Evolutionary conservation across 202 grass and related monocot species (phyloP).

Genomic region (Panicum hallii): DNA sequence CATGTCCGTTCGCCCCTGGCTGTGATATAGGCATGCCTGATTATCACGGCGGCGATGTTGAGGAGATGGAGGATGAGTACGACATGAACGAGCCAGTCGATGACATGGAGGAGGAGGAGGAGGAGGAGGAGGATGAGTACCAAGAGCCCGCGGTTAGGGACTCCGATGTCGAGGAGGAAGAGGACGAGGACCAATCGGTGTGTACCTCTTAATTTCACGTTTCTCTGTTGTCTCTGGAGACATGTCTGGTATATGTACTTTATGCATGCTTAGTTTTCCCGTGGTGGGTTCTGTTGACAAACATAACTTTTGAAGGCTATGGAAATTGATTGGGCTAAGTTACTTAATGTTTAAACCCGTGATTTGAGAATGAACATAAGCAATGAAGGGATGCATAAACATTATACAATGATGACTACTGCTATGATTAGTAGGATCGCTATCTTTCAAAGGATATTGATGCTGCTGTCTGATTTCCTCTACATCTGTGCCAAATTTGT

Average conservation of each 20-base stretch:
- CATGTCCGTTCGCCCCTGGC: not conserved
- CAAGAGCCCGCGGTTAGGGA: slow-evolving; percentile 64
- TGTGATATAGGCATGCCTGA: slow-evolving; percentile 55
- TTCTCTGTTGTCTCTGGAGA: slow-evolving; percentile 13
- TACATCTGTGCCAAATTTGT: not conserved
- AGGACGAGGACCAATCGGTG: slow-evolving; percentile 67
- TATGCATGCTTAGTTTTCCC: not conserved
- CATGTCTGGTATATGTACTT: not conserved
- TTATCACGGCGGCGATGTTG: slow-evolving; percentile 63
- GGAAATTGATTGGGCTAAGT: slow-evolving; percentile 5
- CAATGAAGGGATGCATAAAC: not conserved
- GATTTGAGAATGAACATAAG: not conserved
- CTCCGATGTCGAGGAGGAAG: slow-evolving; percentile 74
- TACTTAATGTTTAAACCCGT: not conserved
- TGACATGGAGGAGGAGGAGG: slow-evolving; percentile 54
- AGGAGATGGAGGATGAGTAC: slow-evolving; percentile 85
- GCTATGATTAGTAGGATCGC: not conserved
- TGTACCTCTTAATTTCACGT: slow-evolving; percentile 2
- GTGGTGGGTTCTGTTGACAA: not conserved
- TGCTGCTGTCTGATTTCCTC: not conserved
- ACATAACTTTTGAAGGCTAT: not conserved
- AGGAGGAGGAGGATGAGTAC: slow-evolving; percentile 70
- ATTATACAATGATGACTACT: not conserved
- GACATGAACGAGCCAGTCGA: slow-evolving; percentile 67
- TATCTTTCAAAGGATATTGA: slow-evolving; percentile 7